Evolutionary conservation across 768 basidiomycete species (phyloP).

Genomic region (Plicaturopsis crispa): DNA sequence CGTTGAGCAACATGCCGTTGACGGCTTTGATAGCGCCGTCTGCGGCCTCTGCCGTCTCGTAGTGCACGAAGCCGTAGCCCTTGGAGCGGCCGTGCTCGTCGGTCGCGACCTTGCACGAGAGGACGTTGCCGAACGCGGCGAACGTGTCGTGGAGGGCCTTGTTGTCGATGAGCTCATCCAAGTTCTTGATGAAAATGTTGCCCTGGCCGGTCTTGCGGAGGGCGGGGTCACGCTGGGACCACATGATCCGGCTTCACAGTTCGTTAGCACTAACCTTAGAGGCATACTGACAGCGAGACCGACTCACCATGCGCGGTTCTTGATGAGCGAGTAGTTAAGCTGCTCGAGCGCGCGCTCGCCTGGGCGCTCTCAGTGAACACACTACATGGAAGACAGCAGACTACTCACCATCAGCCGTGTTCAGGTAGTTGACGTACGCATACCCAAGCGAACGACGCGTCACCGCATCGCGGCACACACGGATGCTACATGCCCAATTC

Average conservation of each 20-base stretch:
- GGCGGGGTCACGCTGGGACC: conserved; percentile 99
- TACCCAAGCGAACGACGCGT: conserved; percentile 99
- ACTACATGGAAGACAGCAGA: background rate
- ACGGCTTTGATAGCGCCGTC: conserved; percentile 96
- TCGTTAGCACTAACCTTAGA: conserved; percentile 7
- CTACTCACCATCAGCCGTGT: conserved; percentile 78
- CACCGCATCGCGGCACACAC: conserved; percentile 99
- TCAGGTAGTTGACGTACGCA: conserved; percentile 99
- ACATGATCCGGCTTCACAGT: conserved; percentile 89
- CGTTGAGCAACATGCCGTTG: conserved; percentile 98
- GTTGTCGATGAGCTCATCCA: conserved; percentile 96
- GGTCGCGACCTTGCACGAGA: conserved; percentile 98
- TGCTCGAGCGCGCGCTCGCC: conserved; percentile 98
- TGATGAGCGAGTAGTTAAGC: conserved; percentile 98
- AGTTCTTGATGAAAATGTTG: conserved; percentile 99
- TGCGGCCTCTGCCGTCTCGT: conserved; percentile 95
- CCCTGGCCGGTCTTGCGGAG: conserved; percentile 99
- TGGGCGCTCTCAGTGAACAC: conserved; percentile 26
- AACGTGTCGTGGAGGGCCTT: conserved; percentile 99
- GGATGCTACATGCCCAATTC: conserved; percentile 62
- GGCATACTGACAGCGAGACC: conserved; percentile 1
- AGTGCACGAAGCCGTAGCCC: conserved; percentile 99
- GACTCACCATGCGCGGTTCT: conserved; percentile 87
- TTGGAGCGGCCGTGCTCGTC: conserved; percentile 94
- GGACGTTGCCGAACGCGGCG: conserved; percentile 95